Percentiles rank a stretch among this genome's conserved stretches.
Conservation (phyloP, 2,329 filamentous ascomycete genomes). For the Diaporthe sp. region DNA sequence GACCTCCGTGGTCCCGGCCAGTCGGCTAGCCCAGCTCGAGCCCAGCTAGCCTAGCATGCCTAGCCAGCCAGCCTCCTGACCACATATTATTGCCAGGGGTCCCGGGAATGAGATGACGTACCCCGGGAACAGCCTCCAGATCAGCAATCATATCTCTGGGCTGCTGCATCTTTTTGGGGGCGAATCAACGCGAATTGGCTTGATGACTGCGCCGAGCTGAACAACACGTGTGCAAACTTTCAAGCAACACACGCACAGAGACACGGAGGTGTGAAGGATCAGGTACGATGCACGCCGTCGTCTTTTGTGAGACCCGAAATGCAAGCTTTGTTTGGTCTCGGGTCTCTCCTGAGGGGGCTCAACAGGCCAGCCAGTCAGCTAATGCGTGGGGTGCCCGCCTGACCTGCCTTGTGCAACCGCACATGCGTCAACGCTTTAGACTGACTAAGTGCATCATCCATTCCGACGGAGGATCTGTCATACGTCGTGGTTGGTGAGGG, state of each 20-base stretch:
- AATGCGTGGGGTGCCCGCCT: conserved; percentile 4
- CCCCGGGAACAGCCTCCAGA: background rate
- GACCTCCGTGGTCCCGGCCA: background rate
- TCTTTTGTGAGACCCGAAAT: conserved; percentile 8
- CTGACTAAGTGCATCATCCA: background rate
- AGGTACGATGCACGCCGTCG: conserved; percentile 23
- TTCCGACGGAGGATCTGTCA: background rate
- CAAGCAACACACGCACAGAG: background rate
- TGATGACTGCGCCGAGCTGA: background rate
- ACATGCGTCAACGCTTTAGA: conserved; percentile 29
- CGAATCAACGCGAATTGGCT: background rate
- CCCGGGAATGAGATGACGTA: conserved; percentile 24
- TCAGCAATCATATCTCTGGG: background rate
- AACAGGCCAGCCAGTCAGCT: conserved; percentile 10
- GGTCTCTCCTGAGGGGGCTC: background rate
- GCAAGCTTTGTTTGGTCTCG: conserved; percentile 28
- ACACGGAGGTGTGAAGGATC: background rate
- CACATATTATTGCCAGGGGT: conserved; percentile 16
- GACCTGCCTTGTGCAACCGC: conserved; percentile 32
- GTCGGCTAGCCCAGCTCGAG: background rate
- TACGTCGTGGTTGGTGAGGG: background rate
- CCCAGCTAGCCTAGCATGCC: background rate
- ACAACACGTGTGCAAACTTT: conserved; percentile 6
- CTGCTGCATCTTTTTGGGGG: background rate
- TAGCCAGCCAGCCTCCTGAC: conserved; percentile 4